A percentile compares a stretch with the other conserved stretches of the same genome.
phyloP scores from a whole-genome alignment of 352 stramenopile species.

The Pythium dissimile region DNA sequence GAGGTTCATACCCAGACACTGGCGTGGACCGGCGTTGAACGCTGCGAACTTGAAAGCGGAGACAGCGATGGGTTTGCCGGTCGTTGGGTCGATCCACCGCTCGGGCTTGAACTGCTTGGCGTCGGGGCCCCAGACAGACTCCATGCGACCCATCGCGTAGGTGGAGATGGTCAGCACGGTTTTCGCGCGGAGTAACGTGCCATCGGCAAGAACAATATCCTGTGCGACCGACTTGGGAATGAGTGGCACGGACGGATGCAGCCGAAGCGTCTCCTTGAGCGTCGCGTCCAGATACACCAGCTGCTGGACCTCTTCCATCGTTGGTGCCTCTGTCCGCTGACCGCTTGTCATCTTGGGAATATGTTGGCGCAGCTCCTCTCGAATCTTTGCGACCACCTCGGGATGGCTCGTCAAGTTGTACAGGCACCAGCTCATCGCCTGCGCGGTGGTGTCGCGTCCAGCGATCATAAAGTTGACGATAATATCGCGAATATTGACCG shows the following conservation, averaged over 20 bases:
- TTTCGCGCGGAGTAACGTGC: conserved; percentile 22
- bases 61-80: conserved; percentile 15
- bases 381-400: conserved; percentile 40
- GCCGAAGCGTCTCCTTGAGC: conserved; percentile 38
- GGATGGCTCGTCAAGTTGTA: conserved; percentile 52
- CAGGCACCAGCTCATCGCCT: conserved; percentile 75
- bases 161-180: conserved; percentile 19
- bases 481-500: conserved; percentile 60
- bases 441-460: conserved; percentile 70
- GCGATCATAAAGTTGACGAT: conserved; percentile 82
- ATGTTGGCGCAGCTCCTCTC: conserved; percentile 34
- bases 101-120: conserved; percentile 32
- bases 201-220: conserved; percentile 33
- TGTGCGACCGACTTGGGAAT: conserved; percentile 19
- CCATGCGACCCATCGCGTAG: conserved; percentile 30
- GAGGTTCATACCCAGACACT: conserved; percentile 53
- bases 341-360: conserved; percentile 12
- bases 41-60: conserved; percentile 64
- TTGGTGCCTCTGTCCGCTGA: conserved; percentile 12
- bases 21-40: conserved; percentile 52
- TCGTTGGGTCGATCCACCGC: conserved; percentile 24
- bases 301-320: conserved; percentile 41
- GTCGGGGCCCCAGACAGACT: conserved; percentile 32
- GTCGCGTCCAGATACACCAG: conserved; percentile 46
- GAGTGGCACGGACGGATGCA: conserved; percentile 39